Base-by-base conservation (phyloP, 768 basidiomycete species). In the Hemileccinum rubropunctum region DNA sequence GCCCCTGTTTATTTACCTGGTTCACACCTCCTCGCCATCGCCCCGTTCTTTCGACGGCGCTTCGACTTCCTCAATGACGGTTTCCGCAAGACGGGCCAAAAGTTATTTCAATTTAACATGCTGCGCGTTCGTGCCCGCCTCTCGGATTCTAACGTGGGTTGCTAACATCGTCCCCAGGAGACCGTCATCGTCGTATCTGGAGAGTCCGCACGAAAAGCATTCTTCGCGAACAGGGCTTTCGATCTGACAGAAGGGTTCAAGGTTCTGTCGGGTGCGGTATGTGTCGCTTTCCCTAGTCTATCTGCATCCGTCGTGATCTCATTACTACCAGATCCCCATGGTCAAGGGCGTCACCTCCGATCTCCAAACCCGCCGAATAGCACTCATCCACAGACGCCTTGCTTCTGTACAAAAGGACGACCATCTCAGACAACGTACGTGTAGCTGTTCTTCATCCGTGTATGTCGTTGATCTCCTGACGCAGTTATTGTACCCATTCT, bases 231-330 rank as follows among this genome's bases (percentile, higher is more conserved):
- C 48, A 82, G 80, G 67, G 78, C 78, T 18, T 79, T 91, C 54
- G 86, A 89, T 66, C 77, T 91, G 44, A 83, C 82, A 36, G 86
- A 88, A 71, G 88, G 86, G 6, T 90, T 88, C 74, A 86, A 82
- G 60, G 79, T 87, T 60, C 76, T 91, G 53, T 86, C 85, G 43
- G 88, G 87, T 44, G 86, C 84, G 48, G 88, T 89, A 64, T 56
- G 84, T 79, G 17, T 30, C 18, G 26, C 17, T 21, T 45, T 45
- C 27, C 23, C 8, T 45, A 34, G 51, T 50, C 45, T 49, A 45
- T 51, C 60, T 33, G 51, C 48, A 42, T 50, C 26, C 42, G 60
- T 53, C 52, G 42, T 56, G 58, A 53, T 7, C 14, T 43, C 47
- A 47, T 48, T 26, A 47, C 39, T 50, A 47, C 30, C 54, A 89